phyloP scores from a whole-genome alignment of 257 asterid genomes.

The Penstemon barbatus region DNA sequence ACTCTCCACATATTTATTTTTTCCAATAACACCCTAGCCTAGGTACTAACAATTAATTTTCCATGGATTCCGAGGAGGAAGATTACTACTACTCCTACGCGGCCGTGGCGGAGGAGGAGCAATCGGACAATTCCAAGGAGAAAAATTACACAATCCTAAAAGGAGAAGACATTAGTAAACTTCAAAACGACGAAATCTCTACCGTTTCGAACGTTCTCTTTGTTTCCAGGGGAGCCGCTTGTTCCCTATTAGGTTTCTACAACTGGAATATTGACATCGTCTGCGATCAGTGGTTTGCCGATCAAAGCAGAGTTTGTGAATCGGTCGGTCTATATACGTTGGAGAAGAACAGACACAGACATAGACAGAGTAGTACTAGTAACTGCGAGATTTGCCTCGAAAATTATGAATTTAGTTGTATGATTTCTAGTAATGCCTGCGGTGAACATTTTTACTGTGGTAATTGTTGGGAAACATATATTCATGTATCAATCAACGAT shows the following conservation, averaged over 20 bases:
- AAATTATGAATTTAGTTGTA: not conserved
- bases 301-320: conserved; percentile 28
- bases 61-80: too few species aligned
- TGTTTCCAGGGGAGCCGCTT: conserved; percentile 28
- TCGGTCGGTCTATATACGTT: conserved; percentile 24
- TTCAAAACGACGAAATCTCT: conserved; percentile 25
- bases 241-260: conserved; percentile 24
- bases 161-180: conserved; percentile 26
- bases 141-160: conserved; percentile 29
- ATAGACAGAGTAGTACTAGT: not conserved
- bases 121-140: too few species aligned
- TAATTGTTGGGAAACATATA: conserved; percentile 33
- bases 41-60: too few species aligned
- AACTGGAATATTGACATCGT: conserved; percentile 38
- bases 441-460: conserved; percentile 36
- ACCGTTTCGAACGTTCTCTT: conserved; percentile 26
- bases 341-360: too few species aligned
- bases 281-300: conserved; percentile 49
- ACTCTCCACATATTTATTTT: too few species aligned
- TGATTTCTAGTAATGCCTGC: conserved; percentile 19
- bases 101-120: too few species aligned
- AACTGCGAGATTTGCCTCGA: conserved; percentile 34
- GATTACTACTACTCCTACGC: too few species aligned
- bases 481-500: conserved; percentile 29
- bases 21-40: too few species aligned